Evolutionary conservation across 805 yeast species (phyloP).

Genomic region (Zygosaccharomyces siamensis): DNA sequence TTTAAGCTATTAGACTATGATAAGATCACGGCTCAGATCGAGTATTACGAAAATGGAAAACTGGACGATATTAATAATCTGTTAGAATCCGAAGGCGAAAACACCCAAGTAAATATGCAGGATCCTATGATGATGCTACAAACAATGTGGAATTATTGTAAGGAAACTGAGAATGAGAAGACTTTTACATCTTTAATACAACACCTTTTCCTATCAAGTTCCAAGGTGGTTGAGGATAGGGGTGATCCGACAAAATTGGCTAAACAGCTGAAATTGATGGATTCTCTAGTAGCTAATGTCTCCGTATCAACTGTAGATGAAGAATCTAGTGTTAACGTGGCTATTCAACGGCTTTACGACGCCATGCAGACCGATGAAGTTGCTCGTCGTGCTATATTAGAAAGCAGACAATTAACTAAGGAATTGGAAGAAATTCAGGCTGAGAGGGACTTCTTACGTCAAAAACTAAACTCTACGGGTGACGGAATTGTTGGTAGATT

Average conservation of each 20-base stretch:
- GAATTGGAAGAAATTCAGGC: constrained; percentile 43
- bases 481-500: constrained; percentile 73
- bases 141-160: constrained; percentile 46
- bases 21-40: constrained; percentile 59
- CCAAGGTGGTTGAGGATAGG: constrained; percentile 22
- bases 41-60: constrained; percentile 49
- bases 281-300: constrained; percentile 66
- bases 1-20: constrained; percentile 58
- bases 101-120: constrained; percentile 42
- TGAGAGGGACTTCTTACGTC: constrained; percentile 62
- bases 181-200: constrained; percentile 46
- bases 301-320: constrained; percentile 46
- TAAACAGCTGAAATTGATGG: constrained; percentile 49
- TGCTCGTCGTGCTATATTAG: constrained; percentile 67
- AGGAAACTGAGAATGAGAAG: constrained; percentile 50
- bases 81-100: constrained; percentile 21
- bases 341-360: constrained; percentile 71
- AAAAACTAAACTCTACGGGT: constrained; percentile 69
- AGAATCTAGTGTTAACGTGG: constrained; percentile 70
- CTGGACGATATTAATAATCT: constrained; percentile 33
- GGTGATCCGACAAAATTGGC: constrained; percentile 29
- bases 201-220: constrained; percentile 32
- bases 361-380: constrained; percentile 85
- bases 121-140: constrained; percentile 65
- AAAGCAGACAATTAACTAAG: constrained; percentile 51